Percentiles rank a stretch among this genome's conserved stretches.
Evolutionary conservation across 176 grass and related monocot species (phyloP).

Genomic region (Dactylis glomerata): DNA sequence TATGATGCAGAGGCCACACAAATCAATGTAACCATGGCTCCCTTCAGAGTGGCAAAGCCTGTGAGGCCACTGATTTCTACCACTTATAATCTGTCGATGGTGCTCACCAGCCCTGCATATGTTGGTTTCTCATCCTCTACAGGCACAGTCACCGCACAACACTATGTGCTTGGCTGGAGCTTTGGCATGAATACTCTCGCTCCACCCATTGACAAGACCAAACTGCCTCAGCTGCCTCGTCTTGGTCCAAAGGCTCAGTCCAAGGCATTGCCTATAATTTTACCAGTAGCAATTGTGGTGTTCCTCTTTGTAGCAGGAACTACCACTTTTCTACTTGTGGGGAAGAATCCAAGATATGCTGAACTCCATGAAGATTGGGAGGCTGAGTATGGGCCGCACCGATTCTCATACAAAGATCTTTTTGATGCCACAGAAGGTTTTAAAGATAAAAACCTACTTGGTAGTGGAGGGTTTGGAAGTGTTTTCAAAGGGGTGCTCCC

Average conservation of each 20-base stretch:
- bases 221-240: neutral
- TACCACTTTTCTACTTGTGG: neutral
- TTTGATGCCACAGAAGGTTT: slow-evolving; percentile 1
- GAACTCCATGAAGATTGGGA: neutral
- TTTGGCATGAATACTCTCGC: neutral
- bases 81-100: neutral
- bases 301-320: neutral
- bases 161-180: slow-evolving; percentile 3
- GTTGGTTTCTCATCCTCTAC: slow-evolving; percentile 5
- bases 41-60: neutral
- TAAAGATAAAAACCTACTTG: neutral
- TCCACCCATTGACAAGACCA: neutral
- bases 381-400: neutral
- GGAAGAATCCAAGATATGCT: neutral
- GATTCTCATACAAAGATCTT: neutral
- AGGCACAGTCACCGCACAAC: neutral
- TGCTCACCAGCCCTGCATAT: neutral
- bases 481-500: neutral
- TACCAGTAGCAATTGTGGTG: neutral
- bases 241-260: neutral
- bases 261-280: neutral
- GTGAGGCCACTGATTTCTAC: neutral
- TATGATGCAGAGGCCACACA: neutral
- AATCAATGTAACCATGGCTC: neutral
- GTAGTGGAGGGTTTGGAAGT: neutral